These are phyloP conservation scores for Trifolium pratense DNA, from an alignment of 306 rosid genomes.

Conservation along the genomic window DNA sequence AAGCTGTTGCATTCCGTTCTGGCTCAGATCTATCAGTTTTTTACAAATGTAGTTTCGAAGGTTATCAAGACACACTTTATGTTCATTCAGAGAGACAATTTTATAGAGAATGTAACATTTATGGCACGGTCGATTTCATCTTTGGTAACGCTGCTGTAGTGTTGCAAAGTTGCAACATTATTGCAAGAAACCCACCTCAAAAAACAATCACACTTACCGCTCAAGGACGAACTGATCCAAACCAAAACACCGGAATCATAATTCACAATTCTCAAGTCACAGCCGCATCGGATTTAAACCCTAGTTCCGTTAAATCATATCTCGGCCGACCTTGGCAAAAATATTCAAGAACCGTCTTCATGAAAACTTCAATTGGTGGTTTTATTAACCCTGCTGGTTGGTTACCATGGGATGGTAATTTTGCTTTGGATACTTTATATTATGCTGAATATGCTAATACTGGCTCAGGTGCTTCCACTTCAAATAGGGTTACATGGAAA, in stretches of 20 bases:
- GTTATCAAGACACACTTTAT: constrained; percentile 81
- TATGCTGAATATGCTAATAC: constrained; percentile 74
- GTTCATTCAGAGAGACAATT: constrained; percentile 77
- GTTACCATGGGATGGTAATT: constrained; percentile 70
- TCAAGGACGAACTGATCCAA: constrained; percentile 73
- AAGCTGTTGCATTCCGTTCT: constrained; percentile 85
- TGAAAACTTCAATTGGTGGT: constrained; percentile 64
- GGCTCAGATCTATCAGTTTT: constrained; percentile 83
- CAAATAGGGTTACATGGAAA: constrained; percentile 63
- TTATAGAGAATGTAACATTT: constrained; percentile 73
- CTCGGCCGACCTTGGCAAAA: constrained; percentile 74
- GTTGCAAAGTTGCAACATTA: constrained; percentile 71
- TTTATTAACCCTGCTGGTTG: constrained; percentile 72
- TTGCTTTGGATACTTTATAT: constrained; percentile 64
- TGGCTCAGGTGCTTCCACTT: constrained; percentile 68
- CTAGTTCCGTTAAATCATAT: constrained; percentile 51
- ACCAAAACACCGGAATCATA: constrained; percentile 78
- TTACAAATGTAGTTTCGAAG: constrained; percentile 73
- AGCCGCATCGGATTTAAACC: constrained; percentile 49
- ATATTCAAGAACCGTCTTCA: constrained; percentile 69
- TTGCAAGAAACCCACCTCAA: constrained; percentile 62
- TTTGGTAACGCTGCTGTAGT: constrained; percentile 84
- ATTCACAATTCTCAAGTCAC: constrained; percentile 58
- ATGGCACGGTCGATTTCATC: constrained; percentile 84
- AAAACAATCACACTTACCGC: constrained; percentile 68